Conservation (phyloP, 495 filamentous ascomycete genomes). For the Hyaloscypha variabilis region DNA sequence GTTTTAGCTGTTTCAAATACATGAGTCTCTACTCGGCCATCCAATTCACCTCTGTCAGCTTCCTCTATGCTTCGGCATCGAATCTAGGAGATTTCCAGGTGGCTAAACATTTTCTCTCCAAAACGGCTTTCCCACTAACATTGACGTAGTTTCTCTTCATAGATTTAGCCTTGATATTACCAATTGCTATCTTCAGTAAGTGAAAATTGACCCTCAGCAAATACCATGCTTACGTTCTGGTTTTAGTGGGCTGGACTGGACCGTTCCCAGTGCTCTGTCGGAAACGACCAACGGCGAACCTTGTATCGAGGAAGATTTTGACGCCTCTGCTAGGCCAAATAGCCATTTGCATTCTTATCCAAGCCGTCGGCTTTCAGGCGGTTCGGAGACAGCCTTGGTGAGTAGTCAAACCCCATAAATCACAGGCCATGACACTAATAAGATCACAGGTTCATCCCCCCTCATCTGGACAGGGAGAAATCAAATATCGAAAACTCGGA, state of each 20-base stretch:
- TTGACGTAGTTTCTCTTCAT: constrained; percentile 81
- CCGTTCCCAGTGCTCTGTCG: constrained; percentile 75
- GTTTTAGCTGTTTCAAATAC: constrained; percentile 99
- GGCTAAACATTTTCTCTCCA: constrained; percentile 15
- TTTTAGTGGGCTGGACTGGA: constrained; percentile 90
- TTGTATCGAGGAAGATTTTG: constrained; percentile 92
- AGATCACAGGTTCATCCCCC: constrained; percentile 71
- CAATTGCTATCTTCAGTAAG: constrained; percentile 94
- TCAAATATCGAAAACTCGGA: constrained; percentile 88
- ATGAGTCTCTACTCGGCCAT: constrained; percentile 99
- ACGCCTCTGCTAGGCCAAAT: constrained; percentile 91
- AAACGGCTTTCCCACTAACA: constrained; percentile 11
- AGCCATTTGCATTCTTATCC: constrained; percentile 74
- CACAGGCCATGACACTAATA: background rate
- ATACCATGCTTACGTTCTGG: constrained; percentile 26
- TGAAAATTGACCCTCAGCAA: constrained; percentile 21
- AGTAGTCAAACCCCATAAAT: background rate
- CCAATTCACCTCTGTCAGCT: constrained; percentile 98
- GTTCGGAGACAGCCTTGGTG: constrained; percentile 82
- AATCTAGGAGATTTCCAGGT: constrained; percentile 97
- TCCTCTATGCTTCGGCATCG: constrained; percentile 92
- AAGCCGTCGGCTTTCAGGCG: constrained; percentile 69
- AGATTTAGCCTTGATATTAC: constrained; percentile 88
- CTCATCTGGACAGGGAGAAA: constrained; percentile 70
- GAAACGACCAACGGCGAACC: constrained; percentile 88